phyloP scores from a whole-genome alignment of 345 rosid genomes.

The Xanthoceras sorbifolium region DNA sequence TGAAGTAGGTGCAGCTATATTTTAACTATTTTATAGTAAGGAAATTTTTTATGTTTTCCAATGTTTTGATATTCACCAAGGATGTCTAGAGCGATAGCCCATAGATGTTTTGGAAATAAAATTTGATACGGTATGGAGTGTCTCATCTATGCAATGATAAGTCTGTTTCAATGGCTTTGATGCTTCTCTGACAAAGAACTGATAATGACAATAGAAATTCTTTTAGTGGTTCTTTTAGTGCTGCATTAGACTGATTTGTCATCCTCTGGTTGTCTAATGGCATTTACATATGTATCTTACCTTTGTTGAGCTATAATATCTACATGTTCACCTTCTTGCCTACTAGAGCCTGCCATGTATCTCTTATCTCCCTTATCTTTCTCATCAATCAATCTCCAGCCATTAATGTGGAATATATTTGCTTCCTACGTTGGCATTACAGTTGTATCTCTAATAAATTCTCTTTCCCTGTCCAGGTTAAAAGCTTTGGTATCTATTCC shows the following conservation, averaged over 20 bases:
- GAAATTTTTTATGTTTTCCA: background rate
- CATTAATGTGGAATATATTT: background rate
- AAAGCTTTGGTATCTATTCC: slow-evolving; percentile 91
- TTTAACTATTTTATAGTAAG: background rate
- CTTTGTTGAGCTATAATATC: background rate
- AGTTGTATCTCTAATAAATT: background rate
- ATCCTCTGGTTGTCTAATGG: background rate
- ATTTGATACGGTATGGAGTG: background rate
- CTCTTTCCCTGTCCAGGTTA: slow-evolving; percentile 51
- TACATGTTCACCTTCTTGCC: background rate
- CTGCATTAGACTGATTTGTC: background rate
- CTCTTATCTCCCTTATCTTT: background rate
- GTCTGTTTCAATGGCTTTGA: background rate
- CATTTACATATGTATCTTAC: background rate
- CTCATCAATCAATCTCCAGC: background rate
- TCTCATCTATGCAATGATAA: background rate
- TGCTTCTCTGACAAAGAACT: background rate
- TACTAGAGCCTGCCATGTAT: background rate
- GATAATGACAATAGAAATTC: background rate
- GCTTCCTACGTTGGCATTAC: background rate
- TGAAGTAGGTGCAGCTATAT: background rate
- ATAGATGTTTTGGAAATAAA: background rate
- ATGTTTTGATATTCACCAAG: background rate
- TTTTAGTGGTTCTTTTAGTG: background rate
- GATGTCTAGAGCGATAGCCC: background rate